Evolutionary conservation across 306 rosid species (phyloP), one percentile per base, ranked within the genome.

Genomic region (Ziziphus jujuba): DNA sequence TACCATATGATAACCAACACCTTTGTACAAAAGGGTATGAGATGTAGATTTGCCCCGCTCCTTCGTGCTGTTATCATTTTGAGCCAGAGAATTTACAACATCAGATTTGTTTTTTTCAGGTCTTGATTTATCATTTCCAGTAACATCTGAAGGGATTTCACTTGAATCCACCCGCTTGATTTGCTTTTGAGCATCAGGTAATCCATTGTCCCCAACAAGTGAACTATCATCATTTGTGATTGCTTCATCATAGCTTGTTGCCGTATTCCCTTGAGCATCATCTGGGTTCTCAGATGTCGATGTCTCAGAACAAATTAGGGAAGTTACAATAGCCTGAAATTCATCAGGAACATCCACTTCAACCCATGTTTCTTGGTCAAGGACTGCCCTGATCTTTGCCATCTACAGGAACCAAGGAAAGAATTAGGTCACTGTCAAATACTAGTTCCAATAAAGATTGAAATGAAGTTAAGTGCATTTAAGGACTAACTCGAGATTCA

Each of bases 311-410:
- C 79, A 57, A 67, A 83, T 77, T 43, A 86, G 79, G 55, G 84
- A 72, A 72, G 76, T 72, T 63, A 89, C 61, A 51, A 95, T 88
- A 71, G 84, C 77, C 86, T 95, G 99, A 85, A 95, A 95, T 81
- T 95, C 99, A 63, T 95, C 96, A 75, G 99, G 97, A 71, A 95
- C 95, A 63, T 95, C 99, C 59, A 90, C 87, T 85, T 95, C 99
- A 81, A 90, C 96, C 99, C 99, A 95, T 0, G 99, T 95, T 80
- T 95, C 99, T 74, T 90, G 97, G 81, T 95, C 97, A 75, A 95
- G 99, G 70, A 95, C 92, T 15, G 97, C 99, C 84, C 77, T 95
- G 35, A 95, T 87, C 82, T 95, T 95, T 76, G 97, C 59, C 99
- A 91, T 80, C 99, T 95, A 67, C 49, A 79, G 55, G 43, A 63